Evolutionary conservation across 139 green algal species (phyloP).

Genomic region (Chlorella sp.): DNA sequence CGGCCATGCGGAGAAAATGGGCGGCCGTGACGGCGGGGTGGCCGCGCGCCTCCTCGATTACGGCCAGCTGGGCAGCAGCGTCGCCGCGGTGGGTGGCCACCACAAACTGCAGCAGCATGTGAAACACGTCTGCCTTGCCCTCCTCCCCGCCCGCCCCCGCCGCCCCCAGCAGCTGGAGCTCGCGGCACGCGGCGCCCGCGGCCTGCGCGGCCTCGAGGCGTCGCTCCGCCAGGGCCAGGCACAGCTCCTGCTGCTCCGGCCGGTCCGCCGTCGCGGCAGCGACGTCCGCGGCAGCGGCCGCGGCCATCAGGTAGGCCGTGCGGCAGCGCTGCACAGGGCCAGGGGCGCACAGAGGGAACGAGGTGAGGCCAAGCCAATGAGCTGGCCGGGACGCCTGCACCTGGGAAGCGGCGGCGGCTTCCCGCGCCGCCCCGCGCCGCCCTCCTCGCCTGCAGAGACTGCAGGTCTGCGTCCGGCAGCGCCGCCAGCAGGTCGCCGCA

Average conservation of each 20-base stretch:
- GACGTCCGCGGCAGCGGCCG: too few species aligned
- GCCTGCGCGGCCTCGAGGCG: neutral
- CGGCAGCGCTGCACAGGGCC: too few species aligned
- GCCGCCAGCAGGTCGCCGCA: constrained; percentile 17
- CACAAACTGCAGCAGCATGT: constrained; percentile 22
- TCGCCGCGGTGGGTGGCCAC: neutral
- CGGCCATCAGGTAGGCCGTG: too few species aligned
- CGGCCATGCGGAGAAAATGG: constrained; percentile 20
- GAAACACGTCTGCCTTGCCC: constrained; percentile 8
- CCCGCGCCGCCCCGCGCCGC: too few species aligned
- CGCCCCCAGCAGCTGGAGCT: neutral
- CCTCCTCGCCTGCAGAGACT: too few species aligned
- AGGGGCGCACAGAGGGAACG: too few species aligned
- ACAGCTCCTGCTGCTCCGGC: too few species aligned
- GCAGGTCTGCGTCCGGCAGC: neutral
- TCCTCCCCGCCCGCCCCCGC: neutral
- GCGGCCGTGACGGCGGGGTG: constrained; percentile 12
- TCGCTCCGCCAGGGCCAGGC: too few species aligned
- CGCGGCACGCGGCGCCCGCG: neutral
- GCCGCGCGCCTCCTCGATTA: neutral
- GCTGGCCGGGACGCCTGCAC: too few species aligned
- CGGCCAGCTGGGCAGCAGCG: neutral
- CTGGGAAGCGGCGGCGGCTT: too few species aligned
- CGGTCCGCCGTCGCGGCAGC: too few species aligned
- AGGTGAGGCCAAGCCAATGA: too few species aligned